These are phyloP conservation scores for Saxispiralis lemnorum DNA, from an alignment of 495 filamentous ascomycete genomes.

Conservation along the genomic window DNA sequence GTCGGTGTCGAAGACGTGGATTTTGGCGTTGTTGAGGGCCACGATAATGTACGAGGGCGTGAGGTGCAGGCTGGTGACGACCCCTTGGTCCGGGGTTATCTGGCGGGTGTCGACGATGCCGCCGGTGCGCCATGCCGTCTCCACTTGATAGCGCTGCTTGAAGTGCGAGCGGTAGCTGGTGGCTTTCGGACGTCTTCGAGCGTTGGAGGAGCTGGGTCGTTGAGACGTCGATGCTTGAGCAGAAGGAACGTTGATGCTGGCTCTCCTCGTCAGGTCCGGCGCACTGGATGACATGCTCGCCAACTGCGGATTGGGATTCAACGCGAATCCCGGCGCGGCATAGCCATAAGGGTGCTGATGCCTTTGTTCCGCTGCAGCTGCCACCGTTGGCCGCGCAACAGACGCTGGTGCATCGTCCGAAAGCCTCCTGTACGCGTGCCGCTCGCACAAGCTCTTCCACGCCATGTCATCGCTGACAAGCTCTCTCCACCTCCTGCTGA, in stretches of 20 bases:
- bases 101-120: slow-evolving; percentile 60
- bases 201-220: neutral
- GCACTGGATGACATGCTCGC: slow-evolving; percentile 16
- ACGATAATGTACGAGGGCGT: slow-evolving; percentile 94
- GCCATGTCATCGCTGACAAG: slow-evolving; percentile 89
- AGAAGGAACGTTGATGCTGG: slow-evolving; percentile 10
- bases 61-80: slow-evolving; percentile 87
- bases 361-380: neutral
- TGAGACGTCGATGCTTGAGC: slow-evolving; percentile 1
- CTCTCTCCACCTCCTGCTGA: slow-evolving; percentile 83
- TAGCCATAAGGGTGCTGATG: slow-evolving; percentile 8
- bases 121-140: slow-evolving; percentile 87
- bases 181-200: slow-evolving; percentile 24
- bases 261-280: slow-evolving; percentile 13
- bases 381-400: neutral
- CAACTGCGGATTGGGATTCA: slow-evolving; percentile 9
- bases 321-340: neutral
- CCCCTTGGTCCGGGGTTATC: slow-evolving; percentile 87
- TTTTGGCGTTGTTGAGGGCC: slow-evolving; percentile 93
- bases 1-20: slow-evolving; percentile 89
- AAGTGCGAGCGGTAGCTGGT: slow-evolving; percentile 86
- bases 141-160: slow-evolving; percentile 91
- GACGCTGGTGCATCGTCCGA: slow-evolving; percentile 27
- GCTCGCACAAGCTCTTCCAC: slow-evolving; percentile 91
- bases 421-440: slow-evolving; percentile 64